Evolutionary conservation across 805 yeast genomes (phyloP).

Genomic region (Starmerella bombi): DNA sequence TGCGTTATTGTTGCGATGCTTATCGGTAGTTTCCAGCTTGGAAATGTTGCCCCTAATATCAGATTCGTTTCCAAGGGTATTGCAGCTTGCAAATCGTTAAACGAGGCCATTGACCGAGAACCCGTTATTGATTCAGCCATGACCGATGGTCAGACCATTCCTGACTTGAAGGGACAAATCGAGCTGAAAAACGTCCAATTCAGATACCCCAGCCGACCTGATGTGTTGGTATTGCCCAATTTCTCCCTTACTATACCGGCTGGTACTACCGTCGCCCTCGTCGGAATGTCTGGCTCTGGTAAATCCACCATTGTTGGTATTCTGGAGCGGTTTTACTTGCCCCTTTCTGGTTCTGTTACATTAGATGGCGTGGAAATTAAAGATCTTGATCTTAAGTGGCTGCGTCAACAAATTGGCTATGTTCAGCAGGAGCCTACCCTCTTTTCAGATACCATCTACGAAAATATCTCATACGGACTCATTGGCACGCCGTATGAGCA

Average conservation of each 20-base stretch:
- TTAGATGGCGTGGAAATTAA: constrained; percentile 77
- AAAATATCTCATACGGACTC: constrained; percentile 77
- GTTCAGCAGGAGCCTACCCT: constrained; percentile 95
- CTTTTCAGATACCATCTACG: constrained; percentile 76
- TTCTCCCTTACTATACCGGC: constrained; percentile 71
- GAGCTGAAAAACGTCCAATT: constrained; percentile 72
- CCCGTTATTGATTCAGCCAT: constrained; percentile 30
- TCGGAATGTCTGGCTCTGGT: constrained; percentile 94
- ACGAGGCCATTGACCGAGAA: constrained; percentile 33
- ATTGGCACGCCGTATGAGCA: constrained; percentile 55
- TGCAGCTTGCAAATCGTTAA: constrained; percentile 31
- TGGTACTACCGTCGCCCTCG: constrained; percentile 84
- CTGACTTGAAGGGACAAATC: constrained; percentile 46
- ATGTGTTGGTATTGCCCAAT: constrained; percentile 66
- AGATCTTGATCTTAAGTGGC: constrained; percentile 56
- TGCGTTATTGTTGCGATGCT: constrained; percentile 31
- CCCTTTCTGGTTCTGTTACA: constrained; percentile 54
- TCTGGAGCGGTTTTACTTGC: constrained; percentile 80
- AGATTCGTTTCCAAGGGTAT: constrained; percentile 30
- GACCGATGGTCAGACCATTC: constrained; percentile 22
- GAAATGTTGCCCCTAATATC: constrained; percentile 32
- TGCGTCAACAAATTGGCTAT: constrained; percentile 66
- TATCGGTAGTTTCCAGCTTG: constrained; percentile 33
- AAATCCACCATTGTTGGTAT: constrained; percentile 79
- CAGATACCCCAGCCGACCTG: constrained; percentile 68